A percentile compares a stretch with the other conserved stretches of the same genome.
Conservation (phyloP, 768 basidiomycete species). For the Rubroboletus satanas region DNA sequence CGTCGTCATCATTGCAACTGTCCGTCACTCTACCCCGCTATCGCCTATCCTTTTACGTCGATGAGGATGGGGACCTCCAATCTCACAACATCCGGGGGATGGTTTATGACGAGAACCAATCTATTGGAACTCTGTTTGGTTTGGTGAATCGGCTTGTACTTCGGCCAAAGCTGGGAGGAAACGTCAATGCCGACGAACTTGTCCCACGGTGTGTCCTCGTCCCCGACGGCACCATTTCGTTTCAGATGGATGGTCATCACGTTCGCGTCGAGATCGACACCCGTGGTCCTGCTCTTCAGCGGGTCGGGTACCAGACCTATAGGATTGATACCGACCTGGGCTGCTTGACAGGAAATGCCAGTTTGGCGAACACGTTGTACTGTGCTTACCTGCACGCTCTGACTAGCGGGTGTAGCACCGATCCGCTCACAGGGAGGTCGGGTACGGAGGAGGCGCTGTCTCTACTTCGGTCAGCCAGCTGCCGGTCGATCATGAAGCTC, state of each 20-base stretch:
- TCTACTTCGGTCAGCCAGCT: conserved; percentile 36
- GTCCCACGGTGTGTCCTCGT: conserved; percentile 33
- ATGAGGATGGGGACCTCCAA: conserved; percentile 32
- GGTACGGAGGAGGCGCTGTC: conserved; percentile 44
- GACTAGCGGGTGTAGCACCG: conserved; percentile 40
- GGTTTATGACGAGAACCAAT: conserved; percentile 41
- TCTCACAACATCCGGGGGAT: conserved; percentile 41
- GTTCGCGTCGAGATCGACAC: conserved; percentile 16
- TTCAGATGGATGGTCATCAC: conserved; percentile 8
- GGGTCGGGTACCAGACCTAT: conserved; percentile 28
- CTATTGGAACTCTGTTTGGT: conserved; percentile 43
- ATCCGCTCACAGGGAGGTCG: conserved; percentile 41
- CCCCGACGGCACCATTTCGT: conserved; percentile 33
- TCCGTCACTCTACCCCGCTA: conserved; percentile 38
- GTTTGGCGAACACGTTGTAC: conserved; percentile 32
- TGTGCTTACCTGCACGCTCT: conserved; percentile 44
- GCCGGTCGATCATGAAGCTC: conserved; percentile 39
- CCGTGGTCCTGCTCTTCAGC: background rate
- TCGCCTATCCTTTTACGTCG: conserved; percentile 38
- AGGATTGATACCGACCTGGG: conserved; percentile 30
- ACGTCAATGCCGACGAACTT: background rate
- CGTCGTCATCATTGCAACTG: conserved; percentile 10
- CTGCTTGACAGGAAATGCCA: conserved; percentile 25
- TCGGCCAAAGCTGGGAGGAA: conserved; percentile 20
- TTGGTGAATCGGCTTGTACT: conserved; percentile 39